Evolutionary conservation across 1,139 yeast genomes (phyloP).

Genomic region (Pichia sp.): DNA sequence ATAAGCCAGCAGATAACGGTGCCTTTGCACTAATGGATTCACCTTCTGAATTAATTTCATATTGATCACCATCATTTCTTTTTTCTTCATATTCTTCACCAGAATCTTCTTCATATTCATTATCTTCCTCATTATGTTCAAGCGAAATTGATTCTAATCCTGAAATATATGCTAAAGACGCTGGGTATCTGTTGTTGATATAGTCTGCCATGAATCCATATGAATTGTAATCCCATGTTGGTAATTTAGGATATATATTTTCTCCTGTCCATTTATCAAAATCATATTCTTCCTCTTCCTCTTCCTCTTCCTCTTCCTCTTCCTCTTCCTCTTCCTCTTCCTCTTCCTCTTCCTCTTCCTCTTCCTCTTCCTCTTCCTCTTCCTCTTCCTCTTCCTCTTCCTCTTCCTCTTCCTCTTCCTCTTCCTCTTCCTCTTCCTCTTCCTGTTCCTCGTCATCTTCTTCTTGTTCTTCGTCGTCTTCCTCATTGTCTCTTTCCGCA

Average conservation of each 20-base stretch:
- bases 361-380: neutral
- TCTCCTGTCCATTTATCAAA: constrained; percentile 24
- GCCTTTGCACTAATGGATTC: constrained; percentile 13
- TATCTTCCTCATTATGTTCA: constrained; percentile 4
- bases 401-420: neutral
- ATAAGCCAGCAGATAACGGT: constrained; percentile 2
- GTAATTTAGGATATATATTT: constrained; percentile 19
- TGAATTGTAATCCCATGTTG: constrained; percentile 39
- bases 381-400: neutral
- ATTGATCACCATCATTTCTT: constrained; percentile 5
- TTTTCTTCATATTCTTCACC: constrained; percentile 13
- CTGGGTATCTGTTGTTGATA: constrained; percentile 23
- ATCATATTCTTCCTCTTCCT: constrained; percentile 11
- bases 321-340: neutral
- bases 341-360: neutral
- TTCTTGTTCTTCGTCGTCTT: neutral
- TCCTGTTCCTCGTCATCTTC: constrained; percentile 13
- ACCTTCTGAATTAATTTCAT: constrained; percentile 10
- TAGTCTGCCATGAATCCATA: constrained; percentile 57
- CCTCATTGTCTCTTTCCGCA: neutral
- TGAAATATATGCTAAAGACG: constrained; percentile 9
- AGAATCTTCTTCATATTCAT: constrained; percentile 15
- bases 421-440: constrained; percentile 1
- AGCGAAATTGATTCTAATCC: neutral
- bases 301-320: constrained; percentile 14